Base-by-base conservation (phyloP, 2,329 filamentous ascomycete genomes). In the Metarhizium brunneum region DNA sequence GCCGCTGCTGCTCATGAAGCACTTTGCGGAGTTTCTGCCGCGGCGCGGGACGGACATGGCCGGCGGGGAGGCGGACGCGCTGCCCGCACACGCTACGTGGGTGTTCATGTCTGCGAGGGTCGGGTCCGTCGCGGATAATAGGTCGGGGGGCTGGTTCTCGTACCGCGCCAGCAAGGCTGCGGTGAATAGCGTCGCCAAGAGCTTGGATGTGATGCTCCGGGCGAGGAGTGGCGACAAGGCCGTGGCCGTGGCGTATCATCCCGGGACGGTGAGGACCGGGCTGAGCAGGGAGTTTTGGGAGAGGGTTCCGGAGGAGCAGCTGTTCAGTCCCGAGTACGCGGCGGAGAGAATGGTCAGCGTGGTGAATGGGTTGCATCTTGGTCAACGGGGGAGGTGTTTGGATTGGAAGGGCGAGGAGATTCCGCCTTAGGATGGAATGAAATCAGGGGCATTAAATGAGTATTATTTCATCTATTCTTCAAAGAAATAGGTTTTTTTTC, bases 41-140 rank as follows among this genome's bases (percentile, higher is more conserved):
- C 78, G 74, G 16, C 84, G 81, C 61, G 68, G 74, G 4, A 75
- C 76, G 2, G 53, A 52, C 4, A 35, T 55, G 11, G 55, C 20
- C 16, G 30, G 13, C 18, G 53, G 55, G 2, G 43, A 54, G 32
- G 14, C 45, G n/a, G 32, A 35, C 4, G 58, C 72, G 0, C 73
- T 87, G 2, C 75, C 79, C 0, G 56, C 62, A 0, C 76, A 80
- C 54, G 83, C 88, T 0, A 80, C 85, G 2, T 88, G 86, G 76
- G 79, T 86, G n/a, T 82, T 82, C 64, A 87, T 91, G 83, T 86
- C 86, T 6, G 90, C 89, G 2, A 82, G 90, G 47, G 87, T 95
- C 0, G 89, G 89, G 10, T 86, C 81, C 36, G 86, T 87, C 25
- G 73, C 79, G 0, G 88, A 92, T 63, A 92, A 95, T 64, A 66